phyloP scores from a whole-genome alignment of 345 rosid genomes.

The Aurinia saxatilis region DNA sequence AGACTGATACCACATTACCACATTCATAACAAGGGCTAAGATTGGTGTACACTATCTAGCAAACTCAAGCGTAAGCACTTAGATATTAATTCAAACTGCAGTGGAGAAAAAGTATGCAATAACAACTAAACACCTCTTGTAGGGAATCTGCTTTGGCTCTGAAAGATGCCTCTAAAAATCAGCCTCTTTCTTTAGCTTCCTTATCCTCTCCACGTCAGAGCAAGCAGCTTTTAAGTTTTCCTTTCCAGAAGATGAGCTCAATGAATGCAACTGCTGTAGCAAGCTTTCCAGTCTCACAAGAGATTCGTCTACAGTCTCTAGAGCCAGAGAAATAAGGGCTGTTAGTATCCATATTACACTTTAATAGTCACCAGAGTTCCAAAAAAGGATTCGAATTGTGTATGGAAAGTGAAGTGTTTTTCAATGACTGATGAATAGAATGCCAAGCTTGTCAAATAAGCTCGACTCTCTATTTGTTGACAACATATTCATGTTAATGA shows the following conservation, averaged over 20 bases:
- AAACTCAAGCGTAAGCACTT: background rate
- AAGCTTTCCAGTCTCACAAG: slow-evolving; percentile 72
- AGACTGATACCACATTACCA: background rate
- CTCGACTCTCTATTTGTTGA: slow-evolving; percentile 38
- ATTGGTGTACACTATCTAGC: background rate
- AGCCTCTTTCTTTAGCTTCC: slow-evolving; percentile 98
- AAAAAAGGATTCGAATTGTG: background rate
- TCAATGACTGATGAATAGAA: background rate
- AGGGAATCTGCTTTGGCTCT: slow-evolving; percentile 89
- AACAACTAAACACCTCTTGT: slow-evolving; percentile 51
- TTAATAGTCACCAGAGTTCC: slow-evolving; percentile 2
- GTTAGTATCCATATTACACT: slow-evolving; percentile 10
- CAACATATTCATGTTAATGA: slow-evolving; percentile 34
- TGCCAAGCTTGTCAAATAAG: slow-evolving; percentile 75
- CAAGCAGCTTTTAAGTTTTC: slow-evolving; percentile 91
- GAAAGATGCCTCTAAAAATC: slow-evolving; percentile 95
- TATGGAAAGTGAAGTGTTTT: background rate
- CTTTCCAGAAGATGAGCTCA: slow-evolving; percentile 74
- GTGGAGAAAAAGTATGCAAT: background rate
- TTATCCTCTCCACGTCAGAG: slow-evolving; percentile 89
- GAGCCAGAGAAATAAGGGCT: slow-evolving; percentile 49
- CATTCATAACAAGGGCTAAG: background rate
- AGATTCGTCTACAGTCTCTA: slow-evolving; percentile 91
- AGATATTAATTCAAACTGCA: background rate
- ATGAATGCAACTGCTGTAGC: slow-evolving; percentile 66